A percentile compares a stretch with the other conserved stretches of the same genome.
phyloP scores from a whole-genome alignment of 768 basidiomycete species.

The Leccinum uliginosum region DNA sequence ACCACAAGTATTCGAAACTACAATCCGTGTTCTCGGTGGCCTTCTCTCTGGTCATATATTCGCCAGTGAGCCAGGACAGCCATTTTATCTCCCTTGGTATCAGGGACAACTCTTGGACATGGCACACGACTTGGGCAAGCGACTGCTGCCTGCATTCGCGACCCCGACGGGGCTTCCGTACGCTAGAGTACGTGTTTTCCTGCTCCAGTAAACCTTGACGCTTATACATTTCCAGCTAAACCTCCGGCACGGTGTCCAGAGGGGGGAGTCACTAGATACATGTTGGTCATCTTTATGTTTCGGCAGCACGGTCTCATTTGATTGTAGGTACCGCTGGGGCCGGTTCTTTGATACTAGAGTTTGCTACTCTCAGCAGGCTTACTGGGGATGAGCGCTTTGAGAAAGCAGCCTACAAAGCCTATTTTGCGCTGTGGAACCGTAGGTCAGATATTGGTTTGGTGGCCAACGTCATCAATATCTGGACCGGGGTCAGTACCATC shows the following conservation, averaged over 20 bases:
- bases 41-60: conserved; percentile 82
- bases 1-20: conserved; percentile 98
- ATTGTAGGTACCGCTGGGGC: conserved; percentile 82
- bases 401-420: conserved; percentile 83
- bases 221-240: conserved; percentile 55
- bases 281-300: conserved; percentile 49
- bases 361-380: conserved; percentile 86
- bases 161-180: conserved; percentile 91
- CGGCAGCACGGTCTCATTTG: conserved; percentile 2
- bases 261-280: conserved; percentile 77
- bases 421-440: conserved; percentile 92
- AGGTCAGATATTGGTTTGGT: conserved; percentile 80
- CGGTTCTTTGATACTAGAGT: conserved; percentile 90
- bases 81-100: conserved; percentile 83
- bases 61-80: conserved; percentile 60
- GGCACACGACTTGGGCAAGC: conserved; percentile 82
- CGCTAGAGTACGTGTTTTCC: conserved; percentile 58
- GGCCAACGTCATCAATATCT: conserved; percentile 84
- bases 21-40: conserved; percentile 90
- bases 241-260: conserved; percentile 69
- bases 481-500: conserved; percentile 61
- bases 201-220: neutral
- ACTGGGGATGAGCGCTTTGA: conserved; percentile 91
- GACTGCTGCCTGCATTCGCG: conserved; percentile 86
- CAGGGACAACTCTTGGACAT: conserved; percentile 70